These are phyloP conservation scores for Suillus subluteus DNA, from an alignment of 768 basidiomycete genomes.

Conservation along the genomic window DNA sequence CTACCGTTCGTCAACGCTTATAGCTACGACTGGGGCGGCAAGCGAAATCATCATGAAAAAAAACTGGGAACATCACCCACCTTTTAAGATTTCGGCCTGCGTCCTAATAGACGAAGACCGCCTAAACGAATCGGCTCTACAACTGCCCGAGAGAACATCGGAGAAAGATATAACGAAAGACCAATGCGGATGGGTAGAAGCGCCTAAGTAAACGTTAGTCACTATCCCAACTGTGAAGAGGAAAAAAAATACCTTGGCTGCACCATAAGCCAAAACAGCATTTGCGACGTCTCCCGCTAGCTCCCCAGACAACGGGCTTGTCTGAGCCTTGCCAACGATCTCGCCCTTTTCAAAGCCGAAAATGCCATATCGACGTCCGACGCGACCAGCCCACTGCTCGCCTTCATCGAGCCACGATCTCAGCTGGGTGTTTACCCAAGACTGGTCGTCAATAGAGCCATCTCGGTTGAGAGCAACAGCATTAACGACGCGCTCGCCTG, in stretches of 20 bases:
- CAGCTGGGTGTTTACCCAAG: slow-evolving; percentile 48
- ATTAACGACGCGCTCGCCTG: slow-evolving; percentile 68
- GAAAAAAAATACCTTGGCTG: slow-evolving; percentile 65
- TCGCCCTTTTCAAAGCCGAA: slow-evolving; percentile 72
- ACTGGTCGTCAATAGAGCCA: slow-evolving; percentile 18
- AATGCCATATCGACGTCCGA: slow-evolving; percentile 78
- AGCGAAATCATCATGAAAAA: slow-evolving; percentile 57
- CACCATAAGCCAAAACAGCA: slow-evolving; percentile 78
- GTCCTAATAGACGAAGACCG: slow-evolving; percentile 21
- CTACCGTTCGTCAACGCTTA: slow-evolving; percentile 64
- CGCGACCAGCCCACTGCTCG: slow-evolving; percentile 64
- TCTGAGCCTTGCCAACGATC: neutral
- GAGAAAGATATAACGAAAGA: slow-evolving; percentile 71
- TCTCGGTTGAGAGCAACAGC: slow-evolving; percentile 33
- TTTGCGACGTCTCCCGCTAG: slow-evolving; percentile 82
- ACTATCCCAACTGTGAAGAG: neutral
- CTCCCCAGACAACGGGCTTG: slow-evolving; percentile 34
- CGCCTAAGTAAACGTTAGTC: slow-evolving; percentile 47
- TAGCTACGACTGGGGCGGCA: slow-evolving; percentile 80
- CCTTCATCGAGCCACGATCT: slow-evolving; percentile 78
- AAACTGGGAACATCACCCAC: slow-evolving; percentile 34
- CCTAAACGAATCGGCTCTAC: slow-evolving; percentile 58
- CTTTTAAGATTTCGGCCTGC: neutral
- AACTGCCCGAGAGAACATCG: slow-evolving; percentile 68
- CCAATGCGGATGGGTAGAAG: slow-evolving; percentile 65